phyloP scores from a whole-genome alignment of 805 yeast genomes.

The Monosporozyma unispora region DNA sequence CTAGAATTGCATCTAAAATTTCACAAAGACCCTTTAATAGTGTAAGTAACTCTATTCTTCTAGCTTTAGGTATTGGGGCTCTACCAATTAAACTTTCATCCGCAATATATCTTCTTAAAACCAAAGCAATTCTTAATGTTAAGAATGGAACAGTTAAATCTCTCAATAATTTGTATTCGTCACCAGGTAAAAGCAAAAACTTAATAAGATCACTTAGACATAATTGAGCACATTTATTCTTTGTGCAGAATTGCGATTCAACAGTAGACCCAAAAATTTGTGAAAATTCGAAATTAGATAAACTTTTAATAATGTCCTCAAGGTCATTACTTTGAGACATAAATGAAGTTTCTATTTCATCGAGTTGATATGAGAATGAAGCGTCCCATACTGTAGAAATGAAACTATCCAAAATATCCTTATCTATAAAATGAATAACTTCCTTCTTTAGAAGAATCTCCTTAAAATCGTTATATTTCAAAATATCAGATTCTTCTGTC shows the following conservation, averaged over 20 bases:
- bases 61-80: slow-evolving; percentile 60
- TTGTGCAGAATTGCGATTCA: slow-evolving; percentile 35
- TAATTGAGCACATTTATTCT: slow-evolving; percentile 40
- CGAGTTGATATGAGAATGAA: slow-evolving; percentile 52
- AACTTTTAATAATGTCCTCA: slow-evolving; percentile 30
- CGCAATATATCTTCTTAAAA: slow-evolving; percentile 53
- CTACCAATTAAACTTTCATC: slow-evolving; percentile 50
- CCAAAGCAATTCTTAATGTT: slow-evolving; percentile 48
- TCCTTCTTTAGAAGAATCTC: slow-evolving; percentile 35
- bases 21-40: slow-evolving; percentile 38
- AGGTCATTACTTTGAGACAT: slow-evolving; percentile 24
- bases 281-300: slow-evolving; percentile 37
- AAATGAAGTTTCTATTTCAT: slow-evolving; percentile 41
- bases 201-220: slow-evolving; percentile 49
- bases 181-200: slow-evolving; percentile 28
- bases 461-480: slow-evolving; percentile 37
- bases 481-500: slow-evolving; percentile 39
- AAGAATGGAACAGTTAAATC: slow-evolving; percentile 38
- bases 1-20: slow-evolving; percentile 14
- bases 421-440: slow-evolving; percentile 21
- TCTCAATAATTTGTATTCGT: slow-evolving; percentile 14
- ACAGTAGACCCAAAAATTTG: slow-evolving; percentile 58
- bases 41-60: slow-evolving; percentile 49
- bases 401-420: slow-evolving; percentile 34
- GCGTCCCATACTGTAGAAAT: slow-evolving; percentile 45